Evolutionary conservation across 148 eudicot species (phyloP).

Genomic region (Mesembryanthemum crystallinum): DNA sequence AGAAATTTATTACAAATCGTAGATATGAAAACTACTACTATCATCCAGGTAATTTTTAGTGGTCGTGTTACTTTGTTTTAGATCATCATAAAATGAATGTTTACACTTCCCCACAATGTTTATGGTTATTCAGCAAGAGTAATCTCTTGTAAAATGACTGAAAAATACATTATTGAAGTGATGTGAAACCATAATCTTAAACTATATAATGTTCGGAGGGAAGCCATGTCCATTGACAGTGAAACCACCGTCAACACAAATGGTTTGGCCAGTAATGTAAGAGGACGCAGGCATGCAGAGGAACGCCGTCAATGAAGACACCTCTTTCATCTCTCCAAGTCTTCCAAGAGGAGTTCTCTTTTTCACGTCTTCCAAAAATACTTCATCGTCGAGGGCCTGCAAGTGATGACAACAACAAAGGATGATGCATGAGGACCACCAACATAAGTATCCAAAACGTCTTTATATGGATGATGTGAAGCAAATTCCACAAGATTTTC

Average conservation of each 20-base stretch:
- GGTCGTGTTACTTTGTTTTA: too few species aligned
- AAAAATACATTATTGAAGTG: too few species aligned
- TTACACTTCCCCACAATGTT: too few species aligned
- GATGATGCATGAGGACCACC: too few species aligned
- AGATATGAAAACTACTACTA: too few species aligned
- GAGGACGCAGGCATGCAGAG: conserved; percentile 62
- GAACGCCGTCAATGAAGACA: conserved; percentile 51
- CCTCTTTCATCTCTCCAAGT: conserved; percentile 46
- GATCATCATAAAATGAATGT: too few species aligned
- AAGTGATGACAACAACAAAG: neutral
- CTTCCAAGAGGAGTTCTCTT: conserved; percentile 48
- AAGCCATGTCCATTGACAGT: conserved; percentile 30
- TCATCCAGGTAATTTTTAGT: too few species aligned
- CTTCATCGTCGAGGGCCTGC: conserved; percentile 37
- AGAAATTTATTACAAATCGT: too few species aligned
- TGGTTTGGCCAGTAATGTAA: conserved; percentile 59
- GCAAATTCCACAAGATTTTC: too few species aligned
- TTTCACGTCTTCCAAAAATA: conserved; percentile 32
- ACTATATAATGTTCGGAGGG: neutral
- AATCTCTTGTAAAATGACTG: too few species aligned
- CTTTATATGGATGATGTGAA: neutral
- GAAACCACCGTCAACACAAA: conserved; percentile 59
- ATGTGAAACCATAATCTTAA: conserved; percentile 6
- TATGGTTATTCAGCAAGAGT: too few species aligned
- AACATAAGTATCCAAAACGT: too few species aligned